Base-by-base conservation (phyloP, 73 alveolate genomes). In the Symbiodinium pilosum region DNA sequence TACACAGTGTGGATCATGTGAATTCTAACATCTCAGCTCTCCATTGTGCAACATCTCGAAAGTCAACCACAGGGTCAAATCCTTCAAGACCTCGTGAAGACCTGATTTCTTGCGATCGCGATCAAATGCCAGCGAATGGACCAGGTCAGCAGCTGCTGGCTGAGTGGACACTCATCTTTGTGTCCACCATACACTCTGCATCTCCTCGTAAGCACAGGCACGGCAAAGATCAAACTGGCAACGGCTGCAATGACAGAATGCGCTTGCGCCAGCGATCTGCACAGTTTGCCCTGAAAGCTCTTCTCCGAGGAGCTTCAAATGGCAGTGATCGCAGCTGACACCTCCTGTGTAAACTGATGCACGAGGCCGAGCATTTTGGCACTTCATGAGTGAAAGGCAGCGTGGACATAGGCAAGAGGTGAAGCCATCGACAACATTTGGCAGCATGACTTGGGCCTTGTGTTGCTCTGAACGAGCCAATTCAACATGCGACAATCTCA, bases 321-420 rank as follows among this genome's bases (percentile, higher is more conserved):
- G 68, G 97, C 97, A 91, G 39, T 43, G 84, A 77, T 91, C 97
- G 47, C 97, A 91, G 21, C 97, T 64, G 30, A 91, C 97, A 41
- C 97, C 97, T 1, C 97, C 97, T 7, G 87, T 16, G 32, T 91
- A 91, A 56, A 91, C 34, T 28, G 87, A 34, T 4, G 97, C 97
- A 18, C 97, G 51, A 4, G 97, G 97, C 39, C 97, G 87, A 54
- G 44, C 47, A n/a, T 77, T 87, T 47, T 88, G 87, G 89, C 68
- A n/a, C 34, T 87, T 87, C 97, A 91, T 91, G 26, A 43, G 40
- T 41, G 52, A 88, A 47, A 91, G 47, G 41, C 97, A 91, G 56
- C 97, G 87, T 16, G 97, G 97, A 83, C 97, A 91, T 2, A 91
- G 97, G 97, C 97, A 91, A 34, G 54, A 30, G 42, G 89, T 87